Evolutionary conservation across 2,329 filamentous ascomycete genomes (phyloP).

Genomic region (Monosporascus sp.): DNA sequence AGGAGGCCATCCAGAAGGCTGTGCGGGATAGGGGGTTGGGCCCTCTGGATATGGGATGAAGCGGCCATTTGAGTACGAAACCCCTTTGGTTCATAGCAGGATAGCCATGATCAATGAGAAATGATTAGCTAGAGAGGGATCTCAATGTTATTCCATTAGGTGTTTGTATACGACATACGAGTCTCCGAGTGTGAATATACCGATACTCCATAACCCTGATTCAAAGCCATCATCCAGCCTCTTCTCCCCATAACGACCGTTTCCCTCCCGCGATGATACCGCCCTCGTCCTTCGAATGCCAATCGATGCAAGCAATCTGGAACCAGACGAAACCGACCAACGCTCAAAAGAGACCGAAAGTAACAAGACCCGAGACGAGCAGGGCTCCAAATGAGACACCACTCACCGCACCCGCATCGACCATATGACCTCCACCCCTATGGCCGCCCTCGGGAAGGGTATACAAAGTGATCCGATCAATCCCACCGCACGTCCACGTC

Average conservation of each 20-base stretch:
- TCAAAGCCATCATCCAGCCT: not conserved
- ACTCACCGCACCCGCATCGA: too few relatives aligned
- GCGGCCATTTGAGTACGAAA: not conserved
- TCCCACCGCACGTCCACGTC: not conserved
- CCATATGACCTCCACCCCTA: not conserved
- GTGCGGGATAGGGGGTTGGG: slow-evolving; percentile 53
- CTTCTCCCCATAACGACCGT: not conserved
- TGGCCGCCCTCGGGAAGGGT: not conserved
- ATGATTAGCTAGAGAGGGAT: too few relatives aligned
- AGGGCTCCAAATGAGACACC: not conserved
- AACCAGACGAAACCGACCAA: not conserved
- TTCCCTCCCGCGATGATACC: not conserved
- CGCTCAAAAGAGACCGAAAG: not conserved
- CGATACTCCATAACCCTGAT: not conserved
- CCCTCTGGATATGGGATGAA: slow-evolving; percentile 42
- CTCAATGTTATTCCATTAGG: not conserved
- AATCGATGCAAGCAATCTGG: not conserved
- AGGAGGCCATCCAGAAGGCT: slow-evolving; percentile 48
- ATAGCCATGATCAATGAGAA: too few relatives aligned
- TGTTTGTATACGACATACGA: not conserved
- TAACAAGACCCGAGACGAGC: not conserved
- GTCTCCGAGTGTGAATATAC: not conserved
- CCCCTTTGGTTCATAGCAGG: too few relatives aligned
- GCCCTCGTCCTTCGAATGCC: not conserved
- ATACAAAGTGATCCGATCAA: not conserved